Base-by-base conservation (phyloP, 768 basidiomycete genomes). In the Leccinum uliginosum region DNA sequence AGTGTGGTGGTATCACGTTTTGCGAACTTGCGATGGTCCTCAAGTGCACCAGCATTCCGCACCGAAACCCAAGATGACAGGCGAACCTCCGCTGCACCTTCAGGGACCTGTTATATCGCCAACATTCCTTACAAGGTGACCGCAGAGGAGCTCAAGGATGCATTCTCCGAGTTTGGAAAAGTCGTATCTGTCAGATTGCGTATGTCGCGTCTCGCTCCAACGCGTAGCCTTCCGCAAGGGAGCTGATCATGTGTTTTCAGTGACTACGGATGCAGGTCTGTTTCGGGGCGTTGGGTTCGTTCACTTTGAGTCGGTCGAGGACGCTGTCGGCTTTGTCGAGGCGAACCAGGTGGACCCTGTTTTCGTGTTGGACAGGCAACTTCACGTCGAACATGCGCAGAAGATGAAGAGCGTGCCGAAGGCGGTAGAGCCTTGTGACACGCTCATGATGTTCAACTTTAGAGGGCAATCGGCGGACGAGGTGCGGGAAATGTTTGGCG, bases 111-210 rank as follows among this genome's bases (percentile, higher is more conserved):
- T 50, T 84, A 69, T 45, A 60, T 83, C 30, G 79, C 75, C 9
- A 85, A 84, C 59, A n/a, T 85, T n/a, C 80, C 83, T 50, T 88
- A 71, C 65, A 70, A 62, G 17, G 62, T 70, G 38, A 75, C 73
- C 2, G 77, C 75, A 58, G 67, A 65, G 21, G 73, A 82, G 46
- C 49, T 85, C 11, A 55, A 67, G 40, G 72, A 75, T 4, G 69
- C 73, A 17, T 79, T 83, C 61, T 66, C 62, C 21, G 65, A 72
- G 24, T 83, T 78, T 61, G 83, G 83, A 8, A 56, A 67, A 21
- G 58, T 84, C 40, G 55, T 55, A 35, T 60, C 55, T 14, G 62
- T 83, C 44, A 67, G 67, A 34, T 49, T 84, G 45, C 66, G 82
- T 81, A 57, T 46, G 81, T 76, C 15, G 44, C 50, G 12, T 23